A percentile compares a stretch with the other conserved stretches of the same genome.
These are phyloP conservation scores for Byssoonygena ceratinophila DNA, from an alignment of 2,329 filamentous ascomycete species.

Conservation along the genomic window DNA sequence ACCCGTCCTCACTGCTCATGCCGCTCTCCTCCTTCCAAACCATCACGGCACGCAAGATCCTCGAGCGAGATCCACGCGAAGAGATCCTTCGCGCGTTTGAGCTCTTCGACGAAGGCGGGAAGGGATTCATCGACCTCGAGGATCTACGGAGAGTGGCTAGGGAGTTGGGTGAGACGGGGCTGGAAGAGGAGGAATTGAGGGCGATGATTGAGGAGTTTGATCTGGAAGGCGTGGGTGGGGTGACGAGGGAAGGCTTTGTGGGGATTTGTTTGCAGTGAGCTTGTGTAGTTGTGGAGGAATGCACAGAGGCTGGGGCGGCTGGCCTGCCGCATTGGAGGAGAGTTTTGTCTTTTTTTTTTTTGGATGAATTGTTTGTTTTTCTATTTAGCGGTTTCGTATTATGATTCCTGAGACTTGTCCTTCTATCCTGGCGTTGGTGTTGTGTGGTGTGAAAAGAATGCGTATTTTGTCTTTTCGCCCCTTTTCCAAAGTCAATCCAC, in stretches of 20 bases:
- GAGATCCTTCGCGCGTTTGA: slow-evolving; percentile 87
- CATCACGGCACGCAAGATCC: slow-evolving; percentile 69
- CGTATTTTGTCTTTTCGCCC: too few species aligned
- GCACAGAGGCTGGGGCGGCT: too few species aligned
- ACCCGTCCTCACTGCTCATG: slow-evolving; percentile 58
- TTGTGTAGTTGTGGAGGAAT: too few species aligned
- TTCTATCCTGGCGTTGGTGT: background rate
- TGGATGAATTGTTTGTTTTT: background rate
- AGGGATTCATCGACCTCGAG: slow-evolving; percentile 79
- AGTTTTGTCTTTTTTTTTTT: background rate
- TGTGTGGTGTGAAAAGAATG: background rate
- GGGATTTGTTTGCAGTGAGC: slow-evolving; percentile 53
- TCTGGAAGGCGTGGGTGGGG: slow-evolving; percentile 77
- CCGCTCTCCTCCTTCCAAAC: slow-evolving; percentile 61
- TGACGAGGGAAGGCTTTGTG: slow-evolving; percentile 54
- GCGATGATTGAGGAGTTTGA: slow-evolving; percentile 99
- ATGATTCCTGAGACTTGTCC: background rate
- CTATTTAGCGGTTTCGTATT: background rate
- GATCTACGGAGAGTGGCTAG: slow-evolving; percentile 79
- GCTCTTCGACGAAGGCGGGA: slow-evolving; percentile 85
- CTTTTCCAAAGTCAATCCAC: background rate
- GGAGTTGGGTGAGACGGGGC: slow-evolving; percentile 73
- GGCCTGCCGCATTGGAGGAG: background rate
- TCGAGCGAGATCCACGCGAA: slow-evolving; percentile 73
- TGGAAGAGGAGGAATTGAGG: slow-evolving; percentile 82